A percentile compares a stretch with the other conserved stretches of the same genome.
phyloP scores from a whole-genome alignment of 176 grass and related monocot genomes.

The Cocos nucifera region DNA sequence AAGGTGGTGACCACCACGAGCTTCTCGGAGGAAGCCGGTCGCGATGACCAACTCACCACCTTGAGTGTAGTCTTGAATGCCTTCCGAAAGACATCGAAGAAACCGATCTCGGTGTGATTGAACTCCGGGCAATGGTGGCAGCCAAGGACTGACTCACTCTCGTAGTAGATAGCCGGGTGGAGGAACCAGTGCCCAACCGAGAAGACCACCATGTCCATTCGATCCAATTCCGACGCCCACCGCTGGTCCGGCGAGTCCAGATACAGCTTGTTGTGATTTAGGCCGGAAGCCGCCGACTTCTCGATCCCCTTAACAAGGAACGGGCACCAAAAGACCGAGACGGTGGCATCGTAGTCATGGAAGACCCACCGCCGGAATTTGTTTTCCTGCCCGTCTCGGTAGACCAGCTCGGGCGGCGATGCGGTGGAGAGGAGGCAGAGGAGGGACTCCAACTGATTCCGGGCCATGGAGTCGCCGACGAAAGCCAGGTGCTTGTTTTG shows the following conservation, averaged over 20 bases:
- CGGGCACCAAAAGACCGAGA: slow-evolving; percentile 78
- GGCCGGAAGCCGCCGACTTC: slow-evolving; percentile 19
- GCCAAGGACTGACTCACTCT: slow-evolving; percentile 39
- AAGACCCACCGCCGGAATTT: slow-evolving; percentile 77
- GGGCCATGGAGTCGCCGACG: slow-evolving; percentile 60
- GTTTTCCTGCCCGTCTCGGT: slow-evolving; percentile 36
- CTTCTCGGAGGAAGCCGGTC: too few species aligned
- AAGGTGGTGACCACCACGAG: too few species aligned
- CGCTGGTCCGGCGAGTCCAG: slow-evolving; percentile 49
- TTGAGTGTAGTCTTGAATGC: slow-evolving; percentile 29
- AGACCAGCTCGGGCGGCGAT: slow-evolving; percentile 30
- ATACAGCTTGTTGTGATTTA: slow-evolving; percentile 48
- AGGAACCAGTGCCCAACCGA: slow-evolving; percentile 89
- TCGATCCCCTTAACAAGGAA: slow-evolving; percentile 80
- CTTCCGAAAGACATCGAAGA: slow-evolving; percentile 65
- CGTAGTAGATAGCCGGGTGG: slow-evolving; percentile 68
- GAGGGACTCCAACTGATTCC: slow-evolving; percentile 67
- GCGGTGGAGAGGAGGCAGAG: slow-evolving; percentile 48
- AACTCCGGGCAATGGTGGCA: slow-evolving; percentile 78
- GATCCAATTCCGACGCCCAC: slow-evolving; percentile 44
- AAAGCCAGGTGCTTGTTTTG: slow-evolving; percentile 50
- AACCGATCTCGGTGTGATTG: slow-evolving; percentile 61
- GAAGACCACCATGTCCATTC: slow-evolving; percentile 53
- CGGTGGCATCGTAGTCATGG: slow-evolving; percentile 37
- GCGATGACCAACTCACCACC: too few species aligned